These are phyloP conservation scores for Mycosphaerella sp. DNA, from an alignment of 2,329 filamentous ascomycete species.

Conservation along the genomic window DNA sequence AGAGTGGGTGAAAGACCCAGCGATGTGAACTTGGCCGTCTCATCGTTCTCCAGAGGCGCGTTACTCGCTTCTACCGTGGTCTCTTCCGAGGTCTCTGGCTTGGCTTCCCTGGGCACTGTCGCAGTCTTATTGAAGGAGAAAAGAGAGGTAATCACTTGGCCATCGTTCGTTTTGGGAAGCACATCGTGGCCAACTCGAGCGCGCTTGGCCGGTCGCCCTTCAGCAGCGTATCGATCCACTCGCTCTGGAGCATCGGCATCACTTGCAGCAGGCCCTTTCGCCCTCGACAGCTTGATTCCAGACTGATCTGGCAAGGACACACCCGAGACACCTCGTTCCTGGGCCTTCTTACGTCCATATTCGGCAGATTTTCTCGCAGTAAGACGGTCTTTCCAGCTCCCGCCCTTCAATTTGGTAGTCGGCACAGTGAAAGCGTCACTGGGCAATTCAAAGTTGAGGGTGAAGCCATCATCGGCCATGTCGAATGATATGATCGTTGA, in stretches of 20 bases:
- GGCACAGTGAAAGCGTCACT: constrained; percentile 57
- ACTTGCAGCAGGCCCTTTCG: background rate
- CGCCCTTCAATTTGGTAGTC: constrained; percentile 69
- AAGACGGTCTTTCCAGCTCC: constrained; percentile 85
- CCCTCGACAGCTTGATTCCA: background rate
- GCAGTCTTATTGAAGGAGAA: constrained; percentile 84
- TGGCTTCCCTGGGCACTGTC: constrained; percentile 46
- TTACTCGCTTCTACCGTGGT: constrained; percentile 67
- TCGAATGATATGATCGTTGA: background rate
- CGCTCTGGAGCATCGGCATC: background rate
- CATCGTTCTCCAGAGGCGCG: constrained; percentile 69
- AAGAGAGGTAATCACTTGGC: constrained; percentile 70
- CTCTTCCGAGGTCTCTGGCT: constrained; percentile 34
- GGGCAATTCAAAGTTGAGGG: constrained; percentile 78
- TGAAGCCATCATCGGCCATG: constrained; percentile 94
- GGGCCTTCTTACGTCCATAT: constrained; percentile 44
- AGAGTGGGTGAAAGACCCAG: constrained; percentile 75
- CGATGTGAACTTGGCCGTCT: constrained; percentile 77
- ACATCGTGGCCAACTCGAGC: constrained; percentile 18
- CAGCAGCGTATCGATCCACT: background rate
- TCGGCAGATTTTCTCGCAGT: constrained; percentile 65
- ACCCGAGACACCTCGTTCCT: constrained; percentile 17
- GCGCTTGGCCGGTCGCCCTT: constrained; percentile 15
- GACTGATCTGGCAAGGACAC: background rate
- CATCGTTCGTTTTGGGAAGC: constrained; percentile 17